Base-by-base conservation (phyloP, 257 asterid genomes). In the Orobanche coerulescens region DNA sequence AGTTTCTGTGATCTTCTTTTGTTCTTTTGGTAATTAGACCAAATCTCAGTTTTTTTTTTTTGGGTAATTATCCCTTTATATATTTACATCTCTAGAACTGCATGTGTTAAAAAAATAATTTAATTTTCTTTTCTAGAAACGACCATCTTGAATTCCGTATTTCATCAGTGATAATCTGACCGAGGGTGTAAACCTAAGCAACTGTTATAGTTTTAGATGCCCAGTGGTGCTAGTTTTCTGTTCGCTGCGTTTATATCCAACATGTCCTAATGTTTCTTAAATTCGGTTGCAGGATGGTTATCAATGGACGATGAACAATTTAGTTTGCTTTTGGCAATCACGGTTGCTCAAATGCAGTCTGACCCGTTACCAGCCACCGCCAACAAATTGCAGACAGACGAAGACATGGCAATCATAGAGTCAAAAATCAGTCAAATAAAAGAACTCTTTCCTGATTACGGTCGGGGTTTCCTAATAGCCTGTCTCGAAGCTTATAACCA, bases 401-500 rank as follows among this genome's bases (percentile, higher is more conserved):
- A 89, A 76, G 87, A 89, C 62, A 52, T 78, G 25, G 95, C 88
- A 13, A 81, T 93, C 53, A 53, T 79, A 16, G 97, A 89, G 77
- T 93, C 97, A 13, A 81, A 84, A 77, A 84, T 93, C 73, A 89
- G 91, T 76, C 98, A 93, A 81, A 89, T 93, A 72, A 89, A 71
- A 69, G 98, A 93, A 67, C 85, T 93, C 36, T 86, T 93, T 75
- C 98, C 97, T 0, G 87, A 86, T 46, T 86, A 86, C 65, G 98
- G 98, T 15, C 82, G 79, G 46, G 97, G 97, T 22, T 93, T 79
- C 81, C 69, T 93, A 70, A 81, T 76, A 47, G 94, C 91, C 53
- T 93, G 97, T 71, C 98, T 93, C 33, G 97, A 89, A 75, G 95
- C 84, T 24, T 93, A 86, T 67, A 86, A 93, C 82, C 89, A 81